Conservation (phyloP, 768 basidiomycete genomes). For the Psilocybe azurescens region DNA sequence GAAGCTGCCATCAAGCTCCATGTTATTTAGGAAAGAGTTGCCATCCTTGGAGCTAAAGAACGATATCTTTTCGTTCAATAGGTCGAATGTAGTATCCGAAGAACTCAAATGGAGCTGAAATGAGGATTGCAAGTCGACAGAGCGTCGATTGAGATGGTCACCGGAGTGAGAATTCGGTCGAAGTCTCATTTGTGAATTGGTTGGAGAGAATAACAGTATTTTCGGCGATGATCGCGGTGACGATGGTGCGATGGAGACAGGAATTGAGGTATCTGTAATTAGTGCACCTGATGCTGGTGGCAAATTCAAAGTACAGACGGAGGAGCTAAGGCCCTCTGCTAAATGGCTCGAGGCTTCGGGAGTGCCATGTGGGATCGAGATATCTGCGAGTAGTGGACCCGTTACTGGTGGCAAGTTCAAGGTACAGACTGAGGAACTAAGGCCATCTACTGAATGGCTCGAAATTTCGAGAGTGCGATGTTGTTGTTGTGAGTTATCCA, state of each 20-base stretch:
- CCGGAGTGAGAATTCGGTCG: slow-evolving; percentile 28
- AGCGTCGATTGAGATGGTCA: slow-evolving; percentile 38
- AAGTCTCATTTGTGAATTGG: slow-evolving; percentile 26
- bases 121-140: slow-evolving; percentile 51
- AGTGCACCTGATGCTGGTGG: slow-evolving; percentile 25
- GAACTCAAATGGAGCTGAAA: slow-evolving; percentile 52
- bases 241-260: slow-evolving; percentile 28
- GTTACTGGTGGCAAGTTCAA: slow-evolving; percentile 28
- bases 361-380: slow-evolving; percentile 21
- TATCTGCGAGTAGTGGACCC: slow-evolving; percentile 28
- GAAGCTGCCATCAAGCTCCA: slow-evolving; percentile 47
- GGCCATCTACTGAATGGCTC: slow-evolving; percentile 13
- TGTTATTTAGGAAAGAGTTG: slow-evolving; percentile 37
- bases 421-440: slow-evolving; percentile 31
- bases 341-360: neutral
- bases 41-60: slow-evolving; percentile 42
- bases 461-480: neutral
- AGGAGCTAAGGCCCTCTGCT: slow-evolving; percentile 25
- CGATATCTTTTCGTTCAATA: slow-evolving; percentile 58
- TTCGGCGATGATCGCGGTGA: slow-evolving; percentile 23
- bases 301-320: slow-evolving; percentile 31
- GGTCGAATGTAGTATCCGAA: slow-evolving; percentile 53
- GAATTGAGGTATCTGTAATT: slow-evolving; percentile 29
- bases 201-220: slow-evolving; percentile 7
- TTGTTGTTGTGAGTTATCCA: slow-evolving; percentile 5